phyloP scores from a whole-genome alignment of 345 rosid genomes.

The Brassica juncea region DNA sequence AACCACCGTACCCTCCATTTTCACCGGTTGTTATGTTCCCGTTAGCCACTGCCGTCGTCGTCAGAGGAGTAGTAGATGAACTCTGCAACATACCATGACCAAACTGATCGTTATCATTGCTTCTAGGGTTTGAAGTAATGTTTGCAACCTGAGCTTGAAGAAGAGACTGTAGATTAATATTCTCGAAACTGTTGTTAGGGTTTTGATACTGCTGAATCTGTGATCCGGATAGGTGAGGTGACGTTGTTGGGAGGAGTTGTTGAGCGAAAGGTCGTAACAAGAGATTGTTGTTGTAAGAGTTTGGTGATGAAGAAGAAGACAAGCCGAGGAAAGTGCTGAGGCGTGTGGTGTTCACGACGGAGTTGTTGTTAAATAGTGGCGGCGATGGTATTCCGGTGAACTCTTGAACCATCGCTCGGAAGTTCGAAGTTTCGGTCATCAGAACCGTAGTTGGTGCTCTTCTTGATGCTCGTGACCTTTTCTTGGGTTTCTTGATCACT shows the following conservation, averaged over 20 bases:
- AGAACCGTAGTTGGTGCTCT: conserved; percentile 93
- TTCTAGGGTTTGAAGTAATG: conserved; percentile 38
- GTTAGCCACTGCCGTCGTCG: conserved; percentile 28
- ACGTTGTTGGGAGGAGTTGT: conserved; percentile 43
- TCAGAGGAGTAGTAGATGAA: conserved; percentile 45
- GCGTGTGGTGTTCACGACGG: conserved; percentile 59
- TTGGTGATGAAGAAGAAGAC: conserved; percentile 43
- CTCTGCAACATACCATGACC: conserved; percentile 54
- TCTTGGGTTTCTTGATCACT: conserved; percentile 65
- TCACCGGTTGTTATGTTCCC: conserved; percentile 36
- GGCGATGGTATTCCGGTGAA: conserved; percentile 97
- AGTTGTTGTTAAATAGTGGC: conserved; percentile 60
- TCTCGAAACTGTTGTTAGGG: conserved; percentile 40
- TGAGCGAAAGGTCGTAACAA: conserved; percentile 59
- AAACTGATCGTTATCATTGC: conserved; percentile 36
- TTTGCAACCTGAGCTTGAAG: conserved; percentile 49
- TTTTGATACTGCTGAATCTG: conserved; percentile 39
- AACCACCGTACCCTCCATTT: conserved; percentile 44
- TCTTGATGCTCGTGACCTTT: conserved; percentile 86
- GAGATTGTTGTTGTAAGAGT: conserved; percentile 49
- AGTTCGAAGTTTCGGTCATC: conserved; percentile 86
- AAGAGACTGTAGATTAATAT: conserved; percentile 65
- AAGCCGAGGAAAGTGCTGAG: conserved; percentile 65
- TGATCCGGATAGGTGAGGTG: conserved; percentile 35
- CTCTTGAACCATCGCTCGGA: conserved; percentile 98